Percentiles rank a stretch among this genome's conserved stretches.
Conservation (phyloP, 169 alveolate species). For the Cryptosporidium ubiquitum region DNA sequence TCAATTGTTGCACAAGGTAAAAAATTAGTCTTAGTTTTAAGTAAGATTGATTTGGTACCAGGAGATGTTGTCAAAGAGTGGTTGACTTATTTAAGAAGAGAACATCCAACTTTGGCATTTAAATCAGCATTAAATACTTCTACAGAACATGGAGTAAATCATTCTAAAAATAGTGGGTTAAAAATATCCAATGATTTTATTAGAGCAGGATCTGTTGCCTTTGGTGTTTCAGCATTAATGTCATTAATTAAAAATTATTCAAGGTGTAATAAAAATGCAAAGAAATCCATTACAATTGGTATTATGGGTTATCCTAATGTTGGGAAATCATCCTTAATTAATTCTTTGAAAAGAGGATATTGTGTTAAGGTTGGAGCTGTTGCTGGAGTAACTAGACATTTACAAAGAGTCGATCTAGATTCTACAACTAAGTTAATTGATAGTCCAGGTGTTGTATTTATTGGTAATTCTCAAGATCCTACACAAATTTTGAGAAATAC, state of each 20-base stretch:
- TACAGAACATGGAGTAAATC: constrained; percentile 52
- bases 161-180: constrained; percentile 41
- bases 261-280: constrained; percentile 83
- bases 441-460: constrained; percentile 94
- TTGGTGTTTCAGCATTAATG: constrained; percentile 88
- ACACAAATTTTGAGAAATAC: constrained; percentile 86
- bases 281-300: constrained; percentile 89
- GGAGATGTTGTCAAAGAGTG: constrained; percentile 81
- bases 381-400: constrained; percentile 93
- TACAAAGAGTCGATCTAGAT: constrained; percentile 91
- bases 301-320: constrained; percentile 95
- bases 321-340: constrained; percentile 92
- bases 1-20: constrained; percentile 85
- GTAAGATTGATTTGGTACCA: constrained; percentile 94
- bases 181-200: constrained; percentile 71
- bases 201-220: constrained; percentile 81
- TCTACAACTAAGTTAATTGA: constrained; percentile 89
- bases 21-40: constrained; percentile 88
- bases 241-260: constrained; percentile 88
- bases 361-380: constrained; percentile 90
- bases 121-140: constrained; percentile 82
- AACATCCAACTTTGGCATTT: constrained; percentile 75
- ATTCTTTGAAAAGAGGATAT: constrained; percentile 89
- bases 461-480: constrained; percentile 83
- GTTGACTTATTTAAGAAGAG: constrained; percentile 76